A percentile compares a stretch with the other conserved stretches of the same genome.
These are phyloP conservation scores for Erodium trifolium DNA, from an alignment of 441 rosid species.

Conservation along the genomic window DNA sequence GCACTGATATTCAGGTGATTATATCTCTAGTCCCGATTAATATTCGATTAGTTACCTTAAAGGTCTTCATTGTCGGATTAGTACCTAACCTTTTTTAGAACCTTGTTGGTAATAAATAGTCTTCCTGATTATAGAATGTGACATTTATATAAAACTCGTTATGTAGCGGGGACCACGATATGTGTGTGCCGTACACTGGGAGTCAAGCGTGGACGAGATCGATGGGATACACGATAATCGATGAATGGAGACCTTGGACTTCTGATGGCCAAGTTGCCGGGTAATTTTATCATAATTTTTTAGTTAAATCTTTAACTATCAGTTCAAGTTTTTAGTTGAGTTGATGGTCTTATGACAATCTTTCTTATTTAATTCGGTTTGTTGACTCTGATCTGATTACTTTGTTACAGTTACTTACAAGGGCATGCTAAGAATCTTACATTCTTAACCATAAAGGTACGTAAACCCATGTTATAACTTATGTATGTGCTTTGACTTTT, in stretches of 20 bases:
- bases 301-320: too few relatives aligned
- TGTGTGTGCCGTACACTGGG: slow-evolving; percentile 87
- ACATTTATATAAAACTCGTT: not conserved
- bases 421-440: slow-evolving; percentile 78
- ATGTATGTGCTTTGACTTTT: not conserved
- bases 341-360: too few relatives aligned
- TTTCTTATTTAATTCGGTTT: too few relatives aligned
- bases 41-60: too few relatives aligned
- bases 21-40: not conserved
- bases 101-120: too few relatives aligned
- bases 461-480: not conserved
- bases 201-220: slow-evolving; percentile 92
- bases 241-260: slow-evolving; percentile 80
- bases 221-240: slow-evolving; percentile 54
- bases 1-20: slow-evolving; percentile 70
- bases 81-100: too few relatives aligned
- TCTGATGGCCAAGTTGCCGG: slow-evolving; percentile 66
- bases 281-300: slow-evolving; percentile 32
- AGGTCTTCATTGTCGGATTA: too few relatives aligned
- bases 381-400: not conserved
- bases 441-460: slow-evolving; percentile 75
- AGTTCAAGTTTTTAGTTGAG: too few relatives aligned
- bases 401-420: slow-evolving; percentile 45
- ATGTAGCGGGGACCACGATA: slow-evolving; percentile 74
- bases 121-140: too few relatives aligned